A percentile compares a stretch with the other conserved stretches of the same genome.
Evolutionary conservation across 176 grass and related monocot genomes (phyloP).

Genomic region (Alloteropsis semialata): DNA sequence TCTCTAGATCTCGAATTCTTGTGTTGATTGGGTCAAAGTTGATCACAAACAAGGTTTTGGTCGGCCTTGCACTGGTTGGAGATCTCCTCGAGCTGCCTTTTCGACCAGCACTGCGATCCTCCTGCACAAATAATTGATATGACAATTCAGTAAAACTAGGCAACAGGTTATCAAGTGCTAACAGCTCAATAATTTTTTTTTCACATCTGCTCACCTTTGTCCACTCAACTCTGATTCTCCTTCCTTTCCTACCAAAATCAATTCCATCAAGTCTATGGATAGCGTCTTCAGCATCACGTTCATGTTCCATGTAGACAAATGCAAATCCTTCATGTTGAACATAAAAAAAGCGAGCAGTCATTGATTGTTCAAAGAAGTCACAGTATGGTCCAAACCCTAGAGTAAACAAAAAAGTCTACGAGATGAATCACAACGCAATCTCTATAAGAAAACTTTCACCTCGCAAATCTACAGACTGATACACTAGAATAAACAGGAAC

Average conservation of each 20-base stretch:
- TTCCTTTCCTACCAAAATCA: slow-evolving; percentile 93
- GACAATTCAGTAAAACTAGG: neutral
- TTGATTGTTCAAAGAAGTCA: slow-evolving; percentile 17
- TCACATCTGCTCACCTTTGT: slow-evolving; percentile 59
- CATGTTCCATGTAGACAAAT: slow-evolving; percentile 99
- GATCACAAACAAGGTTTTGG: slow-evolving; percentile 97
- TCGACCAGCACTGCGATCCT: slow-evolving; percentile 72
- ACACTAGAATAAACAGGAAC: slow-evolving; percentile 75
- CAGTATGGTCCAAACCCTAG: neutral
- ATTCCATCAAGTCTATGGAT: slow-evolving; percentile 73
- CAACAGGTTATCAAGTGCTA: neutral
- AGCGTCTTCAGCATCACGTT: slow-evolving; percentile 91
- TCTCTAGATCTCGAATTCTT: slow-evolving; percentile 87
- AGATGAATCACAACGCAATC: slow-evolving; percentile 12
- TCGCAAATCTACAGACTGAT: slow-evolving; percentile 53
- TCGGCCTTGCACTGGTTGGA: slow-evolving; percentile 64
- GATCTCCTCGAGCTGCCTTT: slow-evolving; percentile 67
- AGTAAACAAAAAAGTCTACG: neutral
- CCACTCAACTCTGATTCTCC: slow-evolving; percentile 86
- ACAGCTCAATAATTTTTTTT: slow-evolving; percentile 17
- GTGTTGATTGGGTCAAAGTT: slow-evolving; percentile 97
- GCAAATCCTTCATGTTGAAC: slow-evolving; percentile 76
- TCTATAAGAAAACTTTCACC: slow-evolving; percentile 36
- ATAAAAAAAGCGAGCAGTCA: neutral
- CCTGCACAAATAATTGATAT: slow-evolving; percentile 44